A percentile compares a stretch with the other conserved stretches of the same genome.
These are phyloP conservation scores for Xerocomellus dryophilus DNA, from an alignment of 768 basidiomycete genomes.

Conservation along the genomic window DNA sequence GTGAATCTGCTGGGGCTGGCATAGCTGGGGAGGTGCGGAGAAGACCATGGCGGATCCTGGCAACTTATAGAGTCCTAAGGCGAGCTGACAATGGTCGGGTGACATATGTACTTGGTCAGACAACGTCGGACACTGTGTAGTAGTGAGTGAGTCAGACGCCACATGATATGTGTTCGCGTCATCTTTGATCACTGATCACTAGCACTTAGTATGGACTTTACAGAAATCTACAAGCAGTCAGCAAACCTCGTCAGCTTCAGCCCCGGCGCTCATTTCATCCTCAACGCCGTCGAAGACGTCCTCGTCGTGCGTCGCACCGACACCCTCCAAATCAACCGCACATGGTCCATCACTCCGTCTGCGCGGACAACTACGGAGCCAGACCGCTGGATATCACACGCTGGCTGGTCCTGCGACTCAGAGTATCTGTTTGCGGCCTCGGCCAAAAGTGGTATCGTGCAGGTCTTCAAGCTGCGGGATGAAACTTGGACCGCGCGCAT, in stretches of 20 bases:
- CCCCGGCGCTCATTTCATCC: constrained; percentile 81
- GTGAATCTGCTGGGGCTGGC: constrained; percentile 14
- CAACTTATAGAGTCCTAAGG: constrained; percentile 8
- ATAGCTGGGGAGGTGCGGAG: background rate
- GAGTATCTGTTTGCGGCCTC: constrained; percentile 82
- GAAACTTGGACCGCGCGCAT: constrained; percentile 77
- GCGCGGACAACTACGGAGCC: constrained; percentile 39
- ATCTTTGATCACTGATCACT: background rate
- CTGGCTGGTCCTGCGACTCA: constrained; percentile 86
- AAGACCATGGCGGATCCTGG: background rate
- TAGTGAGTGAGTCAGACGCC: background rate
- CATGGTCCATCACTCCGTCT: constrained; percentile 65
- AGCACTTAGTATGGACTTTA: constrained; percentile 85
- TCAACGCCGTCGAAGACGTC: constrained; percentile 74
- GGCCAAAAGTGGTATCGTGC: constrained; percentile 65
- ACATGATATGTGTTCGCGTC: background rate
- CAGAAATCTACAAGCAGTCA: constrained; percentile 78
- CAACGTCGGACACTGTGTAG: too few relatives aligned
- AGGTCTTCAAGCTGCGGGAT: constrained; percentile 76
- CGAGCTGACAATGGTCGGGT: constrained; percentile 14
- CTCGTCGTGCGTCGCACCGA: constrained; percentile 82
- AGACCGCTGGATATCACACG: constrained; percentile 60
- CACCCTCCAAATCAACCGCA: constrained; percentile 77
- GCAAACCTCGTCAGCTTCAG: constrained; percentile 74
- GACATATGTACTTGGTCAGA: constrained; percentile 5